phyloP scores from a whole-genome alignment of 2,329 filamentous ascomycete species.

The Diaporthe amygdali region DNA sequence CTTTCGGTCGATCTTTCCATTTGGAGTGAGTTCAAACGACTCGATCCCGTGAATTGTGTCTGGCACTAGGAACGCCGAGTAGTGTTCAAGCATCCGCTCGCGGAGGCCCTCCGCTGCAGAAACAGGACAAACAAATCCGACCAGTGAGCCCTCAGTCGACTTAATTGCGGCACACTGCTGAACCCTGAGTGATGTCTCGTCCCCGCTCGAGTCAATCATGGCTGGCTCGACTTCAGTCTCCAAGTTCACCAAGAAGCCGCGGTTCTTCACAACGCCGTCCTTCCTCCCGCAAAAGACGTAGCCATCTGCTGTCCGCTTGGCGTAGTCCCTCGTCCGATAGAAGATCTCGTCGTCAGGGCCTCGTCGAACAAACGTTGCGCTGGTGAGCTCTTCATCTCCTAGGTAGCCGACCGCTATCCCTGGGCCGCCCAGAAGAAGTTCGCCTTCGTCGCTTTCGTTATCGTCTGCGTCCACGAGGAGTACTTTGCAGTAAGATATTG shows the following conservation, averaged over 20 bases:
- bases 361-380: background rate
- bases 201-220: conserved; percentile 16
- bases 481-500: background rate
- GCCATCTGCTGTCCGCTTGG: conserved; percentile 10
- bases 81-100: background rate
- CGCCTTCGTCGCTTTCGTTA: background rate
- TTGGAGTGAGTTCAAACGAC: background rate
- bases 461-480: background rate
- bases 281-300: conserved; percentile 34
- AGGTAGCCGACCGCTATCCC: background rate
- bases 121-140: conserved; percentile 26
- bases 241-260: conserved; percentile 41
- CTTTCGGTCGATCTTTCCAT: background rate
- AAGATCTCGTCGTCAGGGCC: background rate
- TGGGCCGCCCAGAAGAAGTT: background rate
- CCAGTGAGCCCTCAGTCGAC: conserved; percentile 29
- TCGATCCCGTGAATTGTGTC: background rate
- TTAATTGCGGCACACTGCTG: conserved; percentile 17
- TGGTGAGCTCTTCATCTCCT: background rate
- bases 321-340: conserved; percentile 17
- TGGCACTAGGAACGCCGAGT: background rate
- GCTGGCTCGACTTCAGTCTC: conserved; percentile 37
- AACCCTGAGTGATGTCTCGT: background rate
- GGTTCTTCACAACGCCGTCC: conserved; percentile 38
- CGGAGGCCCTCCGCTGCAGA: background rate